Conservation (phyloP, 2,329 filamentous ascomycete species). For the Malbranchea zuffiana region DNA sequence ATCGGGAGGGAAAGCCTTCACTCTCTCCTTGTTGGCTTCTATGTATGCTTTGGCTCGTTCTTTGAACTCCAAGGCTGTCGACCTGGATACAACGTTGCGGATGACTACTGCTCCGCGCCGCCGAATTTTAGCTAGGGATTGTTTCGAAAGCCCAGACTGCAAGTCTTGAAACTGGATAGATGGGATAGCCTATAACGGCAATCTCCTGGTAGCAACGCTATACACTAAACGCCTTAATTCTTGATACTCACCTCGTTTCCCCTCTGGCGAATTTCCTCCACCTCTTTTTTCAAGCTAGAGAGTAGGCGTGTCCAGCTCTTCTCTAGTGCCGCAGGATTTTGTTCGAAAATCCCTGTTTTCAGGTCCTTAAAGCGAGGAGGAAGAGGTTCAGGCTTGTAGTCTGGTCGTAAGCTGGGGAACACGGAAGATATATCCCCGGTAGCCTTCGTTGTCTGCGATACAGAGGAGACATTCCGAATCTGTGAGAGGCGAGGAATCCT, state of each 20-base stretch:
- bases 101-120: slow-evolving; percentile 52
- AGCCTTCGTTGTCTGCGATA: slow-evolving; percentile 31
- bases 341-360: slow-evolving; percentile 29
- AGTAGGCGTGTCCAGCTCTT: slow-evolving; percentile 36
- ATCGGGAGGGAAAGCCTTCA: slow-evolving; percentile 53
- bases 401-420: slow-evolving; percentile 37
- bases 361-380: slow-evolving; percentile 34
- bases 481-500: not conserved
- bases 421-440: slow-evolving; percentile 39
- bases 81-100: slow-evolving; percentile 52
- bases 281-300: slow-evolving; percentile 30
- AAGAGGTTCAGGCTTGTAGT: slow-evolving; percentile 33
- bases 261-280: slow-evolving; percentile 30
- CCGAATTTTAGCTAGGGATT: slow-evolving; percentile 41
- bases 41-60: slow-evolving; percentile 55
- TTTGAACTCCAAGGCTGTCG: slow-evolving; percentile 56
- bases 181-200: slow-evolving; percentile 28
- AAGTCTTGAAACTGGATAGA: slow-evolving; percentile 34
- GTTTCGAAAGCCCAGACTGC: slow-evolving; percentile 26
- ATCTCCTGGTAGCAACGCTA: not conserved
- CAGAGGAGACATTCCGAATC: slow-evolving; percentile 7
- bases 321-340: slow-evolving; percentile 30
- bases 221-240: not conserved
- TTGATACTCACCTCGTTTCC: slow-evolving; percentile 30
- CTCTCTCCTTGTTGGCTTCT: not conserved